phyloP scores from a whole-genome alignment of 75 land plant genomes.

The Isoetes taiwanensis region DNA sequence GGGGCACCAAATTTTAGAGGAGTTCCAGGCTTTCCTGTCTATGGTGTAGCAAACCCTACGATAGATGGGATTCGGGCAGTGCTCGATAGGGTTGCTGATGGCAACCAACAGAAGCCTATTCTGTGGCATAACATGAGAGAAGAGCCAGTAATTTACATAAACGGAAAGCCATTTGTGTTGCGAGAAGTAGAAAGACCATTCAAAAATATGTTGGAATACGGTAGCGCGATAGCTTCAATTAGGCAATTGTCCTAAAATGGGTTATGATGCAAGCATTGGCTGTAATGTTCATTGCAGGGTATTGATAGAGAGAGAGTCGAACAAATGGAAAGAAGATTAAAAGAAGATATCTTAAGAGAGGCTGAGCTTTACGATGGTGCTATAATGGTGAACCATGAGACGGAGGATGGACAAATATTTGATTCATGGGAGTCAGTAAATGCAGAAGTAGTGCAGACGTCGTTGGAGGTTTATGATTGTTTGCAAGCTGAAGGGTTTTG shows the following conservation, averaged over 20 bases:
- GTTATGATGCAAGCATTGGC: not conserved
- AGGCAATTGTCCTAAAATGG: not conserved
- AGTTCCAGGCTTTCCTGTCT: constrained; percentile 84
- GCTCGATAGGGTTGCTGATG: constrained; percentile 48
- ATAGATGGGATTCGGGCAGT: constrained; percentile 87
- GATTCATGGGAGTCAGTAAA: constrained; percentile 87
- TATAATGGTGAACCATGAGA: constrained; percentile 94
- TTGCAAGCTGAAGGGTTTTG: constrained; percentile 60
- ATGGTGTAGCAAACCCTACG: constrained; percentile 96
- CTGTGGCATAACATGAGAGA: constrained; percentile 99
- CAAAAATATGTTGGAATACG: constrained; percentile 94
- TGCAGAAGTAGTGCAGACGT: constrained; percentile 62
- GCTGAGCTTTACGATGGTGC: constrained; percentile 78
- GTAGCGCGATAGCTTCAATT: constrained; percentile 16
- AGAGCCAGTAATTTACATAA: constrained; percentile 93
- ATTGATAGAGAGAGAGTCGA: constrained; percentile 89
- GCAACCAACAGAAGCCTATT: constrained; percentile 46
- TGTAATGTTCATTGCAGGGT: constrained; percentile 34
- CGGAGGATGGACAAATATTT: constrained; percentile 80
- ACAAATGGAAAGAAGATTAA: constrained; percentile 82
- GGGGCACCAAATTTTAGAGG: constrained; percentile 96
- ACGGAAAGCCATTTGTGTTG: constrained; percentile 93
- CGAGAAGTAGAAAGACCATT: constrained; percentile 94
- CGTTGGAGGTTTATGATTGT: constrained; percentile 69
- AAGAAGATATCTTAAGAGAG: constrained; percentile 82